Base-by-base conservation (phyloP, 306 rosid species). In the Inga laurina region DNA sequence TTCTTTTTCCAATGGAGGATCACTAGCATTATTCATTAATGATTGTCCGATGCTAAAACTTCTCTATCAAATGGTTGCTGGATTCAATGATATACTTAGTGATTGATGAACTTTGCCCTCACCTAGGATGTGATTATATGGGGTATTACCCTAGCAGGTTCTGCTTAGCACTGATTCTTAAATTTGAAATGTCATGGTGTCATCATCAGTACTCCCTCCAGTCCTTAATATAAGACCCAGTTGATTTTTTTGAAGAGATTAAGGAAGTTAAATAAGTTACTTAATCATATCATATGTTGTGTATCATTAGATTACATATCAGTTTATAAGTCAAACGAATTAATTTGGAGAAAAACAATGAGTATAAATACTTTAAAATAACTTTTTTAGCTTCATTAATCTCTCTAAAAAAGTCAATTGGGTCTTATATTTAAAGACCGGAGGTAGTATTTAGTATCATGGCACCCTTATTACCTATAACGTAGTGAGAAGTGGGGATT, bases 101-200 rank as follows among this genome's bases (percentile, higher is more conserved):
- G 41, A 16, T 32, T 74, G 43, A 52, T 62, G 52, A 37, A 65
- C 71, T 65, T 65, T 65, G 71, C 39, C 22, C 43, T 15, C 11
- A 51, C 35, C 2, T 35, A 45, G 66, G 43, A 73, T 46, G 52
- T 61, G 71, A n/a, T 16, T 41, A 18, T 13, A 21, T 10, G 10
- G 32, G 62, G 67, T 41, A 43, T 71, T 79, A 48, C 72, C 7
- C 27, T 80, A 67, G 51, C 49, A 46, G 22, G 74, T 64, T 54
- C 56, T 65, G 64, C 74, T 78, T 77, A 27, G 48, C 35, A 12
- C 27, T 19, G 32, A 11, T 54, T 78, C 14, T 65, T 27, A 21
- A 45, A 54, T 52, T 14, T 43, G 61, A 68, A 79, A 56, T 71
- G 16, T 71, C 12, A 57, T 41, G n/a, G 4, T 35, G 18, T 27